phyloP scores from a whole-genome alignment of 2,329 filamentous ascomycete genomes.

The Xylaria sp. region DNA sequence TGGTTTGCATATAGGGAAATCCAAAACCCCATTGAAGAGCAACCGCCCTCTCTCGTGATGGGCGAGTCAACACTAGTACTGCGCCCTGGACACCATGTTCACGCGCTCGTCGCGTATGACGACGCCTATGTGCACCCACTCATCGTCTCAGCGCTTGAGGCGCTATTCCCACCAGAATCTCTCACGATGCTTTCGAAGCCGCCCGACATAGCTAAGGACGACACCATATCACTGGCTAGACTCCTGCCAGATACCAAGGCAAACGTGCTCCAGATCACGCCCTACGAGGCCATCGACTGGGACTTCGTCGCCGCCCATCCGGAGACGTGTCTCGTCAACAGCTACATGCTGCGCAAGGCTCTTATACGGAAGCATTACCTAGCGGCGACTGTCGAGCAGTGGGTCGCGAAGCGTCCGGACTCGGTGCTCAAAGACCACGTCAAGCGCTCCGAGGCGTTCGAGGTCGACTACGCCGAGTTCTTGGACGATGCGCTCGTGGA shows the following conservation, averaged over 20 bases:
- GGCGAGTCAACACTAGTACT: constrained; percentile 26
- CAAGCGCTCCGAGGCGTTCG: constrained; percentile 82
- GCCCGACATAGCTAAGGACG: constrained; percentile 27
- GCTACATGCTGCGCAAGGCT: constrained; percentile 94
- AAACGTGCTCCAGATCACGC: constrained; percentile 75
- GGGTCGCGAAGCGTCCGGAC: constrained; percentile 81
- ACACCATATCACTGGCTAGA: constrained; percentile 42
- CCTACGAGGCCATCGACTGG: constrained; percentile 90
- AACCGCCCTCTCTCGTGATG: constrained; percentile 26
- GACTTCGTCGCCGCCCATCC: constrained; percentile 70
- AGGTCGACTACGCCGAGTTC: constrained; percentile 96
- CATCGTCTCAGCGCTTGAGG: constrained; percentile 73
- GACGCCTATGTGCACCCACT: constrained; percentile 89
- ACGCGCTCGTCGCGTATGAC: constrained; percentile 82
- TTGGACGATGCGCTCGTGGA: constrained; percentile 91
- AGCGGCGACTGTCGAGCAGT: constrained; percentile 80
- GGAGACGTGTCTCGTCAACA: constrained; percentile 73
- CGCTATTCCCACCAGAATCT: constrained; percentile 59
- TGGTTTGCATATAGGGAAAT: constrained; percentile 31
- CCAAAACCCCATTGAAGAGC: constrained; percentile 25
- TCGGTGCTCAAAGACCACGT: constrained; percentile 73
- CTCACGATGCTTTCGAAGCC: constrained; percentile 61
- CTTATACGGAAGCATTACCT: constrained; percentile 96
- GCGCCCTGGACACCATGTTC: constrained; percentile 52
- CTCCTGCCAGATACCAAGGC: constrained; percentile 47